A percentile compares a stretch with the other conserved stretches of the same genome.
Conservation (phyloP, 257 asterid genomes). For the Cruciata laevipes region DNA sequence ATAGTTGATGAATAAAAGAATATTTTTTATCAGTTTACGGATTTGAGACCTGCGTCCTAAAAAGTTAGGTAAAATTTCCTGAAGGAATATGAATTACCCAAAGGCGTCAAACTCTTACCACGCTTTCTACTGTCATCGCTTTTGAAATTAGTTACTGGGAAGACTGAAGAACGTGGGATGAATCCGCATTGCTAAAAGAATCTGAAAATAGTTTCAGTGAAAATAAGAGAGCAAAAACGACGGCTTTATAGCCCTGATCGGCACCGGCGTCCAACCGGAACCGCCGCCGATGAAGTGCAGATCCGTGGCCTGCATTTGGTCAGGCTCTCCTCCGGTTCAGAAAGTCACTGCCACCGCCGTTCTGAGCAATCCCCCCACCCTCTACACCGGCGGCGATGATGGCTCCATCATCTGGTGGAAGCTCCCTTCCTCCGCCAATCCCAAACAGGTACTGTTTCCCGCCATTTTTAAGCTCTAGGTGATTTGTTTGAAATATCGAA, state of each 20-base stretch:
- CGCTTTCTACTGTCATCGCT: neutral
- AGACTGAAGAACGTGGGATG: neutral
- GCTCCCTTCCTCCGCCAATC: constrained; percentile 33
- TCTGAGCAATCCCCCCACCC: constrained; percentile 62
- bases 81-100: neutral
- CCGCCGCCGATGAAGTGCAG: no score
- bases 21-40: neutral
- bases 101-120: neutral
- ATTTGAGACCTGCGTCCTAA: no score
- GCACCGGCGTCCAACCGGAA: constrained; percentile 19
- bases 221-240: neutral
- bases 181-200: neutral
- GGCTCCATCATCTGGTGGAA: constrained; percentile 99
- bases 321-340: constrained; percentile 80
- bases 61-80: no score
- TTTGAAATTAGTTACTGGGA: neutral
- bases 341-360: constrained; percentile 77
- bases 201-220: neutral
- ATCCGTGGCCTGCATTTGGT: no score
- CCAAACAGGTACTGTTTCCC: constrained; percentile 18
- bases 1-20: no score
- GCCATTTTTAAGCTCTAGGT: neutral
- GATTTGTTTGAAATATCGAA: neutral
- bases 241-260: neutral
- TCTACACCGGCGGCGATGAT: constrained; percentile 95